A percentile compares a stretch with the other conserved stretches of the same genome.
Conservation (phyloP, 148 eudicot species). For the Amaranthus hypochondriacus region DNA sequence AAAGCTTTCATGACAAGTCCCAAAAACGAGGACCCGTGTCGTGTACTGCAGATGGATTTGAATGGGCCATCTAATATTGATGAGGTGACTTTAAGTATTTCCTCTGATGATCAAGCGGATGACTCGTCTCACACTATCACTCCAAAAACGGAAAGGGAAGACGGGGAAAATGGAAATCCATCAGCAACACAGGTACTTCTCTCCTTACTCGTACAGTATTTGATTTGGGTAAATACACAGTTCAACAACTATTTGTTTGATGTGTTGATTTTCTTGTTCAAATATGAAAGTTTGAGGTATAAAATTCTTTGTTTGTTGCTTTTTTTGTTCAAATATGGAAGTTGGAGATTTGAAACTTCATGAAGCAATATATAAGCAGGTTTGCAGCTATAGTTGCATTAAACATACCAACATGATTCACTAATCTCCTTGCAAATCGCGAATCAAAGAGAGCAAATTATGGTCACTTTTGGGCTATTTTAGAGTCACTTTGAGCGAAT, state of each 20-base stretch:
- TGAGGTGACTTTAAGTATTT: slow-evolving; percentile 12
- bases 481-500: no score
- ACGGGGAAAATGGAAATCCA: slow-evolving; percentile 14
- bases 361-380: no score
- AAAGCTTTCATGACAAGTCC: slow-evolving; percentile 25
- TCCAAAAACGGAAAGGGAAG: slow-evolving; percentile 6
- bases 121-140: background rate
- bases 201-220: background rate
- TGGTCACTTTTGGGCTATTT: no score
- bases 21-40: slow-evolving; percentile 22
- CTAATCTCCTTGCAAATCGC: no score
- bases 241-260: background rate
- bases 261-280: background rate
- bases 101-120: slow-evolving; percentile 15
- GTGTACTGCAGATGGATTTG: slow-evolving; percentile 18
- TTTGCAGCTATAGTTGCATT: no score
- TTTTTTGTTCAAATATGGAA: no score
- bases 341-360: no score
- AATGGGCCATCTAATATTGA: slow-evolving; percentile 13
- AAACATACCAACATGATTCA: no score
- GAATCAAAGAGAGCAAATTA: no score
- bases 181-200: slow-evolving; percentile 42
- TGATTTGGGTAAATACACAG: background rate
- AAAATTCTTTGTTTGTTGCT: background rate
- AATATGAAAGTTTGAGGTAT: background rate